phyloP scores from a whole-genome alignment of 2,329 filamentous ascomycete genomes.

The Paraconiothyrium brasiliense region DNA sequence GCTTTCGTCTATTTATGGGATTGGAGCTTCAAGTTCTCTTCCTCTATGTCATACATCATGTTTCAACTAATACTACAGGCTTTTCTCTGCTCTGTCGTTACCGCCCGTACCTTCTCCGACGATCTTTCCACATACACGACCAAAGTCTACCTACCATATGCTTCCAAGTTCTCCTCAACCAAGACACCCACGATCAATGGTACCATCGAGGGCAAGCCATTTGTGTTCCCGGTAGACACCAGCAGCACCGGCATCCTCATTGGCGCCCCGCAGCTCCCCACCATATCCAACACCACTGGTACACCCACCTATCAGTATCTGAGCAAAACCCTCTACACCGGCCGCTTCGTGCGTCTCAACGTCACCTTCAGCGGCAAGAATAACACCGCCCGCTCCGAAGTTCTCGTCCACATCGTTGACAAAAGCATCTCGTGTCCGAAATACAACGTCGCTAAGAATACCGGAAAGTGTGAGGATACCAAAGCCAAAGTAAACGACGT shows the following conservation, averaged over 20 bases:
- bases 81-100: neutral
- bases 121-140: constrained; percentile 15
- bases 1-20: neutral
- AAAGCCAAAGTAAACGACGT: neutral
- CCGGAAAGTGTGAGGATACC: constrained; percentile 13
- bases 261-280: constrained; percentile 13
- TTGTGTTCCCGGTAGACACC: constrained; percentile 23
- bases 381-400: constrained; percentile 2
- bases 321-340: constrained; percentile 19
- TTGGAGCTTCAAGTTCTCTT: neutral
- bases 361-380: constrained; percentile 19
- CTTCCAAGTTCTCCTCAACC: constrained; percentile 10
- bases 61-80: neutral
- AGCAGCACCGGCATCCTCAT: constrained; percentile 23
- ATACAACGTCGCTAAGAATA: constrained; percentile 16
- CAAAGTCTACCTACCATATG: constrained; percentile 22
- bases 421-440: constrained; percentile 16
- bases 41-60: neutral
- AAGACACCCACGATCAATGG: constrained; percentile 13
- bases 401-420: constrained; percentile 22
- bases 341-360: constrained; percentile 16
- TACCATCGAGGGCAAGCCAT: constrained; percentile 16
- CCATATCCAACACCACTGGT: constrained; percentile 10
- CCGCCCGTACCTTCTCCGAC: constrained; percentile 8
- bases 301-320: constrained; percentile 18